Conservation (phyloP, 208 protist genomes). For the Leptomonas pyrrhocoris region DNA sequence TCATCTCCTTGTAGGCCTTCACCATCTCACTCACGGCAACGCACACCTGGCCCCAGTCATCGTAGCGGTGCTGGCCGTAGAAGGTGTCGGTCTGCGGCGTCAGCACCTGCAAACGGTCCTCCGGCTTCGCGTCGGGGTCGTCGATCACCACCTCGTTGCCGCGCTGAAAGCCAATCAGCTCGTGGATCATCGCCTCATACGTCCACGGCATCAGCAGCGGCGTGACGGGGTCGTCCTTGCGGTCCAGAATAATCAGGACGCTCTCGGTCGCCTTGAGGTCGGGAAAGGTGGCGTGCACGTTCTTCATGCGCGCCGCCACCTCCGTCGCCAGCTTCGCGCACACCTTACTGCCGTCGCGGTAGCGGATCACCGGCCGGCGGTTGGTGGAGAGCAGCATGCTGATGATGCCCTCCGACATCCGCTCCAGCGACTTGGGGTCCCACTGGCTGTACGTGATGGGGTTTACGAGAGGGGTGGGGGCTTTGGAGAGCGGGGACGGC, state of each 20-base stretch:
- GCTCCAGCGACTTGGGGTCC: constrained; percentile 62
- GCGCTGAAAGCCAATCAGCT: constrained; percentile 95
- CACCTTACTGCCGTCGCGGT: constrained; percentile 64
- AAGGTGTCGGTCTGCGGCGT: constrained; percentile 94
- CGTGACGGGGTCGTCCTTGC: constrained; percentile 95
- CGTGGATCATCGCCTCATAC: constrained; percentile 99
- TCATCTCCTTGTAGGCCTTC: constrained; percentile 94
- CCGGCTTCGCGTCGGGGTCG: constrained; percentile 69
- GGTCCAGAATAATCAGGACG: constrained; percentile 86
- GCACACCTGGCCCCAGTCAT: constrained; percentile 98
- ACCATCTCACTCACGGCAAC: constrained; percentile 94
- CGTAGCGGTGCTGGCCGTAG: constrained; percentile 94
- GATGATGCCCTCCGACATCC: constrained; percentile 79
- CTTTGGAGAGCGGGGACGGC: constrained; percentile 44
- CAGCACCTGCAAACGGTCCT: constrained; percentile 79
- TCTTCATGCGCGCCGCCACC: constrained; percentile 77
- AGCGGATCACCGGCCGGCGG: constrained; percentile 83
- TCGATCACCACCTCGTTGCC: constrained; percentile 91
- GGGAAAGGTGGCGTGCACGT: constrained; percentile 84
- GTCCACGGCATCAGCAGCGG: constrained; percentile 98
- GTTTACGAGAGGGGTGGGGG: constrained; percentile 52
- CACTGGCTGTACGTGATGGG: constrained; percentile 82
- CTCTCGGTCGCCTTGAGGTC: constrained; percentile 84
- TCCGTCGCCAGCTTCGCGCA: constrained; percentile 78
- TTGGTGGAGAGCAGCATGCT: constrained; percentile 89